These are phyloP conservation scores for Centella asiatica DNA, from an alignment of 129 eudicot species.

Conservation along the genomic window DNA sequence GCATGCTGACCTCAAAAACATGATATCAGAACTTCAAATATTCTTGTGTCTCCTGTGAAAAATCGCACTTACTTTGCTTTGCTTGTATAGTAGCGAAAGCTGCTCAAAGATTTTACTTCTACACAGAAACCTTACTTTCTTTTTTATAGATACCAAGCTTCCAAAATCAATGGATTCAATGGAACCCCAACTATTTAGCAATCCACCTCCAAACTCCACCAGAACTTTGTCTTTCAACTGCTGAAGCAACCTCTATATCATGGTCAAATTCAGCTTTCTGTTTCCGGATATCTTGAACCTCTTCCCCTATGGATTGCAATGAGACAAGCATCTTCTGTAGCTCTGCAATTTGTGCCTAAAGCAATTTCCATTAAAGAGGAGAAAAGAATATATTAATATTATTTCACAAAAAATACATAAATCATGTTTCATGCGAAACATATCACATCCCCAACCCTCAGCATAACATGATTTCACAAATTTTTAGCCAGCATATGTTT, in stretches of 20 bases:
- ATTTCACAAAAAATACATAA: background rate
- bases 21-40: too few relatives aligned
- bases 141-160: conserved; percentile 8
- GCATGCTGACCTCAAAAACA: too few relatives aligned
- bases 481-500: conserved; percentile 6
- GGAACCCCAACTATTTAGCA: conserved; percentile 30
- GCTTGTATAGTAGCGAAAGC: background rate
- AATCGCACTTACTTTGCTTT: background rate
- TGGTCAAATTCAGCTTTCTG: conserved; percentile 66
- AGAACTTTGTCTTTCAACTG: conserved; percentile 55
- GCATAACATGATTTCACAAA: conserved; percentile 4
- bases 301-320: conserved; percentile 73
- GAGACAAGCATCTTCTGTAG: conserved; percentile 64
- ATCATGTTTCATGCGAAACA: background rate
- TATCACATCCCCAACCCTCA: conserved; percentile 3
- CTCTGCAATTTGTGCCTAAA: conserved; percentile 81
- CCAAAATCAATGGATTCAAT: conserved; percentile 5
- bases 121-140: background rate
- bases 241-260: conserved; percentile 55
- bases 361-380: conserved; percentile 6
- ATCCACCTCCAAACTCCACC: conserved; percentile 86
- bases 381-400: background rate
- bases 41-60: background rate
- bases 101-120: conserved; percentile 1
- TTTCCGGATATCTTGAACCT: conserved; percentile 58